Evolutionary conservation across 148 eudicot species (phyloP).

Genomic region (Rhododendron kiyosumense): DNA sequence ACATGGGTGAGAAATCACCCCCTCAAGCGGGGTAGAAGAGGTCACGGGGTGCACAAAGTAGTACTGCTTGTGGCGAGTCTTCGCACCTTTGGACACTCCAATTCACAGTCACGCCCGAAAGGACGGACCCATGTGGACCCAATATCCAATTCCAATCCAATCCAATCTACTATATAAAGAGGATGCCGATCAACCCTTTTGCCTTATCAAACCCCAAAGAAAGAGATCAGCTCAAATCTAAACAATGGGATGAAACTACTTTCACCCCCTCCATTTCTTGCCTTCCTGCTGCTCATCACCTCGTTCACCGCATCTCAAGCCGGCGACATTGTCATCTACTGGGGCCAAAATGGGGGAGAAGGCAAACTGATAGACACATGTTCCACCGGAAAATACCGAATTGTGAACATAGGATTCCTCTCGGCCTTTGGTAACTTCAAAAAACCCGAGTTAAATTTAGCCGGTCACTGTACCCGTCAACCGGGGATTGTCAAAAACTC

Average conservation of each 20-base stretch:
- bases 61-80: too few species aligned
- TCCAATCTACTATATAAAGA: too few species aligned
- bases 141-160: too few species aligned
- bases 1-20: too few species aligned
- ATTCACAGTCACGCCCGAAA: too few species aligned
- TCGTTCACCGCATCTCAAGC: background rate
- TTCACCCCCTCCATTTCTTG: background rate
- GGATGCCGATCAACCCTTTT: too few species aligned
- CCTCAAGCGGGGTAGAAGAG: too few species aligned
- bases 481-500: background rate
- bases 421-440: background rate
- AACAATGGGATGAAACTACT: background rate
- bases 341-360: background rate
- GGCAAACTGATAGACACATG: background rate
- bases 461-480: background rate
- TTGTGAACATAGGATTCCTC: background rate
- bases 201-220: too few species aligned
- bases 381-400: background rate
- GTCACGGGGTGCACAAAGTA: too few species aligned
- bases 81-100: too few species aligned
- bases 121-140: too few species aligned
- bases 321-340: background rate
- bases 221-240: too few species aligned
- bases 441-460: background rate
- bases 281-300: background rate